These are phyloP conservation scores for Arthrobotrys entomopaga DNA, from an alignment of 2,329 filamentous ascomycete species.

Conservation along the genomic window DNA sequence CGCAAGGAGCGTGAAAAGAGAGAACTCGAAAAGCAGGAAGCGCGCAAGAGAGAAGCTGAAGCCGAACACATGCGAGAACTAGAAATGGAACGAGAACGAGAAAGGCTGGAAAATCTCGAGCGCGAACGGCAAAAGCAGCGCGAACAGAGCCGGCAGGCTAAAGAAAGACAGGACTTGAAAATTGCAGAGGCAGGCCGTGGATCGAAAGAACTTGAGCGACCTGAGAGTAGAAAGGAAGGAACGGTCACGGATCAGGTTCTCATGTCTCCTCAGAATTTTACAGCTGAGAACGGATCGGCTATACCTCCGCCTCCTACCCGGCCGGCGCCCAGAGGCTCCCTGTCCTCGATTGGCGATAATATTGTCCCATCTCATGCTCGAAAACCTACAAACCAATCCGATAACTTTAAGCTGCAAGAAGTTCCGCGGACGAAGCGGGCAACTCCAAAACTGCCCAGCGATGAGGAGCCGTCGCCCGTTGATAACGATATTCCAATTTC, in stretches of 20 bases:
- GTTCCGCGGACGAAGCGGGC: slow-evolving; percentile 74
- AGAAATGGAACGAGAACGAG: slow-evolving; percentile 65
- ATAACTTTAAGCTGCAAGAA: slow-evolving; percentile 82
- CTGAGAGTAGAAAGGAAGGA: slow-evolving; percentile 29
- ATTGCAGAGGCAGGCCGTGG: slow-evolving; percentile 53
- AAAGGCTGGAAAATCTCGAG: slow-evolving; percentile 61
- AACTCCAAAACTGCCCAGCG: slow-evolving; percentile 34
- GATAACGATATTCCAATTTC: slow-evolving; percentile 43
- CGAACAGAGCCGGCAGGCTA: slow-evolving; percentile 64
- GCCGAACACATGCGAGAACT: slow-evolving; percentile 57
- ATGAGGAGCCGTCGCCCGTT: slow-evolving; percentile 23
- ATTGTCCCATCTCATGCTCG: slow-evolving; percentile 50
- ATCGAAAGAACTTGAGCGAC: slow-evolving; percentile 29
- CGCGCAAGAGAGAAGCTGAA: slow-evolving; percentile 72
- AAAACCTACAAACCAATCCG: slow-evolving; percentile 60
- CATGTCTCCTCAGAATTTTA: slow-evolving; percentile 40
- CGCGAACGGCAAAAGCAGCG: slow-evolving; percentile 59
- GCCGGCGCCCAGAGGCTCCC: slow-evolving; percentile 28
- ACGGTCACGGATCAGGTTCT: slow-evolving; percentile 44
- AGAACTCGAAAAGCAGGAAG: slow-evolving; percentile 74
- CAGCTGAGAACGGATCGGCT: slow-evolving; percentile 21
- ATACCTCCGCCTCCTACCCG: slow-evolving; percentile 27
- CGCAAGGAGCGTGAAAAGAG: slow-evolving; percentile 60
- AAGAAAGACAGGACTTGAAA: slow-evolving; percentile 56
- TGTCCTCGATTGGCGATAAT: slow-evolving; percentile 27